These are phyloP conservation scores for Plenodomus biglobosus DNA, from an alignment of 2,329 filamentous ascomycete species.

Conservation along the genomic window DNA sequence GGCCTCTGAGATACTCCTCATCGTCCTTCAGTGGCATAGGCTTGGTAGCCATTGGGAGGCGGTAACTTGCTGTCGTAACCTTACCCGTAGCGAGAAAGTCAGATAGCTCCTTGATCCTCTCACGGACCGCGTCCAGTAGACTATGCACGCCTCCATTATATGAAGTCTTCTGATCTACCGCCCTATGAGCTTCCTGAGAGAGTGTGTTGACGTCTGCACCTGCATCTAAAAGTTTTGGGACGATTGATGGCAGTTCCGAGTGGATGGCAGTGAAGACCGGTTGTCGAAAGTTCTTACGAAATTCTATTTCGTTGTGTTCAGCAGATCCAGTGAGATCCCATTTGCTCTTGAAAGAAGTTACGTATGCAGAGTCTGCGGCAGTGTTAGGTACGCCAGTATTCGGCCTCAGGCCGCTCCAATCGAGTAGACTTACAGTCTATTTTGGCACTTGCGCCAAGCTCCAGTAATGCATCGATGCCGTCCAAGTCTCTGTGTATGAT, in stretches of 20 bases:
- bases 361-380: conserved; percentile 59
- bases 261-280: conserved; percentile 65
- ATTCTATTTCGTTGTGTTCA: conserved; percentile 55
- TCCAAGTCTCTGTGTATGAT: conserved; percentile 12
- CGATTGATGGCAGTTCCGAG: conserved; percentile 55
- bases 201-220: conserved; percentile 69
- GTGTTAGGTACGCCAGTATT: background rate
- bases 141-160: conserved; percentile 47
- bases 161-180: conserved; percentile 35
- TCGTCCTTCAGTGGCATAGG: conserved; percentile 46
- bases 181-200: conserved; percentile 43
- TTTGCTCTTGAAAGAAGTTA: conserved; percentile 57
- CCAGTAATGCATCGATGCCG: conserved; percentile 52
- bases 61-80: background rate
- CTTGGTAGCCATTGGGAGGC: background rate
- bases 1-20: conserved; percentile 53
- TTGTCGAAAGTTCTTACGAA: conserved; percentile 57
- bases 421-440: background rate
- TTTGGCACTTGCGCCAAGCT: conserved; percentile 56
- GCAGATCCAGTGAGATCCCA: conserved; percentile 40
- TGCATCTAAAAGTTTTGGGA: conserved; percentile 60
- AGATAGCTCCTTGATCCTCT: conserved; percentile 49
- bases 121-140: conserved; percentile 63
- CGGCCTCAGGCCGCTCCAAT: no score
- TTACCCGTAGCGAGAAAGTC: conserved; percentile 12